Evolutionary conservation across 2,329 filamentous ascomycete genomes (phyloP), one percentile per base, ranked within the genome.

Genomic region (Xylaria polymorpha): DNA sequence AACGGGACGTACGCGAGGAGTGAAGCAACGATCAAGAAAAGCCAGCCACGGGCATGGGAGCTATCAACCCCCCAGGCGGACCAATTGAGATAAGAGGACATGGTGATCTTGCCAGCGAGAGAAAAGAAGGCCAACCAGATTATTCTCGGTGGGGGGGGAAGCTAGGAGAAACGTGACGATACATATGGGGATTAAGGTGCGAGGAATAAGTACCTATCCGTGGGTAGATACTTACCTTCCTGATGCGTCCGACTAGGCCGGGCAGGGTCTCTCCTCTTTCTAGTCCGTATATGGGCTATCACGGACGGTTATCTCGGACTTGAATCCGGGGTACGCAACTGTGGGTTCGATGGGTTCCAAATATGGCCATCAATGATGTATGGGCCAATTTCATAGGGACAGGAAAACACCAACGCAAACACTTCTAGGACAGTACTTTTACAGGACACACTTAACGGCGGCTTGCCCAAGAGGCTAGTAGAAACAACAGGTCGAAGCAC

Each of bases 191-290:
- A 9, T 37, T 37, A 9, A 37, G 35, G 10, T 37, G 35, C 35
- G 10, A 37, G 35, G 35, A 37, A 37, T 37, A 37, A 37, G 35
- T 37, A 35, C 32, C 4, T 35, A 37, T 37, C 10, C 10, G 35
- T 9, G 35, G 35, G 35, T 37, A 37, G 10, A 6, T 37, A 37
- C 35, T 9, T 18, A 65, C 63, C 63, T 65, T 65, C 63, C 63
- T 29, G 37, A 65, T 65, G 43, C 50, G 56, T 65, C 63, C 10
- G 10, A 46, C n/a, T 8, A 9, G 25, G 18, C 10, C 25, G 43
- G 25, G 29, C 51, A 22, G 39, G 22, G 48, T 2, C 20, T 2
- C 20, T 55, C 53, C 35, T 43, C 10, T 20, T 20, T 35, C 41
- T 18, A 44, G 18, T 62, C 48, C 15, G 37, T 20, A 43, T 62